Percentiles rank a stretch among this genome's conserved stretches.
Evolutionary conservation across 2,329 filamentous ascomycete genomes (phyloP).

Genomic region (Emergomyces pasteurianus): DNA sequence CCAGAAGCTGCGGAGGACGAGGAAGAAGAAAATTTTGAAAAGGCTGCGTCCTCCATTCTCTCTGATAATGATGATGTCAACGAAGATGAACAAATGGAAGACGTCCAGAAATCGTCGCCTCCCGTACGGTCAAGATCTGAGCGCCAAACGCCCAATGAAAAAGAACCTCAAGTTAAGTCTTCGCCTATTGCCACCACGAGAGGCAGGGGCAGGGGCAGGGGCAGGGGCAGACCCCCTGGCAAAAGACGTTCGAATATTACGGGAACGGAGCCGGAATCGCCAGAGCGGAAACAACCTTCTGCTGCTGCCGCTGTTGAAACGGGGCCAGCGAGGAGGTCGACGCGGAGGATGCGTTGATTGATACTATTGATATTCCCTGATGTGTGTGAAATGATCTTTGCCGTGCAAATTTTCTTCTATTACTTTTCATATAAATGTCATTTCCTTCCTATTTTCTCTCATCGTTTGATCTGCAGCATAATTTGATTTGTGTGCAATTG

Average conservation of each 20-base stretch:
- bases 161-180: not conserved
- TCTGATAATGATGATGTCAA: not conserved
- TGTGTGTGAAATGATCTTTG: not conserved
- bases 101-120: not conserved
- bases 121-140: not conserved
- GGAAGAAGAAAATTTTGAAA: not conserved
- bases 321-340: slow-evolving; percentile 1
- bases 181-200: not conserved
- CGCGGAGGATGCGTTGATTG: not conserved
- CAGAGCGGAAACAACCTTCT: not conserved
- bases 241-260: not conserved
- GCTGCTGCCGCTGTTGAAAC: not conserved
- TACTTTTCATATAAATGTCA: not conserved
- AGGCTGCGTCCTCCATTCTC: not conserved
- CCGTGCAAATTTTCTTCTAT: not conserved
- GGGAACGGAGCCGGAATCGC: not conserved
- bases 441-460: not conserved
- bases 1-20: not conserved
- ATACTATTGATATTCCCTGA: not conserved
- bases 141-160: not conserved
- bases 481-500: not conserved
- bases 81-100: not conserved
- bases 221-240: not conserved
- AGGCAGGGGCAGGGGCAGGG: not conserved
- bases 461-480: not conserved